These are phyloP conservation scores for Irpex rosettiformis DNA, from an alignment of 1,284 basidiomycete genomes.

Conservation along the genomic window DNA sequence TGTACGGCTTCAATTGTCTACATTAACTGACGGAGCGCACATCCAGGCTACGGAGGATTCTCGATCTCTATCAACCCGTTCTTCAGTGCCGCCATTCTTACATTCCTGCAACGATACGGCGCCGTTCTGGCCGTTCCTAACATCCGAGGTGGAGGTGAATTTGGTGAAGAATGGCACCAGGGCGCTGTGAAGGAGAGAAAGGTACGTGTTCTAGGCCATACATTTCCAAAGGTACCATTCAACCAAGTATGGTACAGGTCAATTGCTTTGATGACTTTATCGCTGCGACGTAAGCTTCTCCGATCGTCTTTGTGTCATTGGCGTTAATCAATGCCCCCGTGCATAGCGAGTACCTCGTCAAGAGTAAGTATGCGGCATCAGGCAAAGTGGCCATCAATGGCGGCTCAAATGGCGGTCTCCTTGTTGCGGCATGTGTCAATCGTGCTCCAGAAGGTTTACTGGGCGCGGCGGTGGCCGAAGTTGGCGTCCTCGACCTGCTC, in stretches of 20 bases:
- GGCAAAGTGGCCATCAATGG: slow-evolving; percentile 80
- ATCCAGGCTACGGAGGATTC: slow-evolving; percentile 76
- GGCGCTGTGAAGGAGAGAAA: slow-evolving; percentile 71
- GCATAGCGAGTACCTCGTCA: slow-evolving; percentile 63
- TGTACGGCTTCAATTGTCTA: not conserved
- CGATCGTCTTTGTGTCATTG: not conserved
- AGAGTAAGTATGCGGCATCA: slow-evolving; percentile 65
- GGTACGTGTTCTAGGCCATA: slow-evolving; percentile 34
- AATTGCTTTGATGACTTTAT: slow-evolving; percentile 84
- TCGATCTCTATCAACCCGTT: slow-evolving; percentile 69
- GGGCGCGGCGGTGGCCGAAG: slow-evolving; percentile 78
- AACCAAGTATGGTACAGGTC: slow-evolving; percentile 34
- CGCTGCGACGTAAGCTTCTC: slow-evolving; percentile 60
- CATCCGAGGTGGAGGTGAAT: slow-evolving; percentile 83
- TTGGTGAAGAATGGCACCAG: slow-evolving; percentile 79
- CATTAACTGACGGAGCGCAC: not conserved
- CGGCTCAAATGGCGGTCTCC: slow-evolving; percentile 75
- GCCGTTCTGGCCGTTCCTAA: slow-evolving; percentile 74
- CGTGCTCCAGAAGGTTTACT: slow-evolving; percentile 76
- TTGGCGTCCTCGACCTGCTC: slow-evolving; percentile 80
- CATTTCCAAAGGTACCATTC: not conserved
- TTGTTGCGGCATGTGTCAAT: slow-evolving; percentile 78
- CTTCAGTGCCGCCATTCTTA: slow-evolving; percentile 73
- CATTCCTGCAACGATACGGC: slow-evolving; percentile 73
- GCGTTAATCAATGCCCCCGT: not conserved